Conservation (phyloP, 2,329 filamentous ascomycete species). For the Cercospora beticola region DNA sequence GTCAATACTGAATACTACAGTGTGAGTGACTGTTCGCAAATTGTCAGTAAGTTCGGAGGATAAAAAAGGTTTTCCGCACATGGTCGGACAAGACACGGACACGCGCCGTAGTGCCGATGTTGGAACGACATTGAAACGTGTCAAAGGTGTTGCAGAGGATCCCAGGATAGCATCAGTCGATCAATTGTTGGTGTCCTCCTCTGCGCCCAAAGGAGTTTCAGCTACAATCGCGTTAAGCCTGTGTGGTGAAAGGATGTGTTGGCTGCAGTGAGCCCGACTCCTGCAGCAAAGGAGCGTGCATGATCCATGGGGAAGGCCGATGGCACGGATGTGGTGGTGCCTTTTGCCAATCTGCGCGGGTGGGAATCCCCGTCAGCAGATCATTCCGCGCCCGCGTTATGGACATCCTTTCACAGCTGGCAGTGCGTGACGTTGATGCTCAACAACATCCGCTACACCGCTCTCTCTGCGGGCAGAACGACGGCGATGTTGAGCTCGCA, state of each 20-base stretch:
- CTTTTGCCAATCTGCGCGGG: conserved; percentile 1
- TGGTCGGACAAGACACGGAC: conserved; percentile 2
- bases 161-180: not conserved
- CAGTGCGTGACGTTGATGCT: not conserved
- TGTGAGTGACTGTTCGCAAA: not conserved
- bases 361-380: not conserved
- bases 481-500: not conserved
- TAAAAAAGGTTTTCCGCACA: conserved; percentile 1
- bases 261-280: not conserved
- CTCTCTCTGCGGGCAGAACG: not conserved
- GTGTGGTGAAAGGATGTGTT: not conserved
- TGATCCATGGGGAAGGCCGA: not conserved
- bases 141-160: not conserved
- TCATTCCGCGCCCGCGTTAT: not conserved
- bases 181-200: not conserved
- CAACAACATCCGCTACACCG: not conserved
- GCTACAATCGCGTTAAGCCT: not conserved
- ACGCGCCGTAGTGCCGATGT: not conserved
- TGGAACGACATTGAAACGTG: conserved; percentile 2
- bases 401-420: not conserved
- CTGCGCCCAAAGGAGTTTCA: not conserved
- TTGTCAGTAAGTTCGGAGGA: not conserved
- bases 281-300: not conserved
- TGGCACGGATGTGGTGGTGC: conserved; percentile 1
- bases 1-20: not conserved